Conservation (phyloP, 805 yeast species). For the Lipomyces chichibuensis region DNA sequence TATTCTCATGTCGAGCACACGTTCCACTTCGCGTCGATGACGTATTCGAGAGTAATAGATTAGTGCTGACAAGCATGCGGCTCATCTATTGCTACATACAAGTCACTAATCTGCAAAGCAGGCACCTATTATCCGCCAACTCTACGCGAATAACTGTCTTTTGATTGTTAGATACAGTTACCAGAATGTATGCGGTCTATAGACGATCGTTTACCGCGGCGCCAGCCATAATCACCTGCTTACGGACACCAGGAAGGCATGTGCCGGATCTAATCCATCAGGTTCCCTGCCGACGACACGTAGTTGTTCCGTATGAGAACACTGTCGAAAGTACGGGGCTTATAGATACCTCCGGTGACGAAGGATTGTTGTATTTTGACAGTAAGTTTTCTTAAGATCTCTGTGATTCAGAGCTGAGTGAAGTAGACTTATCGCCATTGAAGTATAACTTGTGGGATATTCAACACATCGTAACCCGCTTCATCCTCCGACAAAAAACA, state of each 20-base stretch:
- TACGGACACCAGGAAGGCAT: background rate
- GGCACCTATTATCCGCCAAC: too few species aligned
- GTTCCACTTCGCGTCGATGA: too few species aligned
- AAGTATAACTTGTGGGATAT: constrained; percentile 29
- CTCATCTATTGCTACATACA: background rate
- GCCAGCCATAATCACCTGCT: background rate
- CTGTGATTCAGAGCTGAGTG: constrained; percentile 1
- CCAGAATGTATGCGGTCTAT: background rate
- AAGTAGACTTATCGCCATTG: constrained; percentile 25
- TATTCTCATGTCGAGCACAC: too few species aligned
- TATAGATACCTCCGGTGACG: constrained; percentile 23
- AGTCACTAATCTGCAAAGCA: too few species aligned
- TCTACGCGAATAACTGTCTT: background rate
- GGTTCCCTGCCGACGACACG: background rate
- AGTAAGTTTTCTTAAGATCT: constrained; percentile 15
- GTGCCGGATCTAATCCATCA: background rate
- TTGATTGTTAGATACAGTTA: background rate
- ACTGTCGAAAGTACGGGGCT: constrained; percentile 27
- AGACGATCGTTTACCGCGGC: background rate
- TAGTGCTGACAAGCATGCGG: background rate
- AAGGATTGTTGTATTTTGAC: constrained; percentile 37
- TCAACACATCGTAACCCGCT: constrained; percentile 21
- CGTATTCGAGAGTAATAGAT: background rate
- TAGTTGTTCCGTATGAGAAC: constrained; percentile 10
- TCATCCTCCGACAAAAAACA: constrained; percentile 12